Evolutionary conservation across 495 filamentous ascomycete species (phyloP).

Genomic region (Coniosporium apollinis): DNA sequence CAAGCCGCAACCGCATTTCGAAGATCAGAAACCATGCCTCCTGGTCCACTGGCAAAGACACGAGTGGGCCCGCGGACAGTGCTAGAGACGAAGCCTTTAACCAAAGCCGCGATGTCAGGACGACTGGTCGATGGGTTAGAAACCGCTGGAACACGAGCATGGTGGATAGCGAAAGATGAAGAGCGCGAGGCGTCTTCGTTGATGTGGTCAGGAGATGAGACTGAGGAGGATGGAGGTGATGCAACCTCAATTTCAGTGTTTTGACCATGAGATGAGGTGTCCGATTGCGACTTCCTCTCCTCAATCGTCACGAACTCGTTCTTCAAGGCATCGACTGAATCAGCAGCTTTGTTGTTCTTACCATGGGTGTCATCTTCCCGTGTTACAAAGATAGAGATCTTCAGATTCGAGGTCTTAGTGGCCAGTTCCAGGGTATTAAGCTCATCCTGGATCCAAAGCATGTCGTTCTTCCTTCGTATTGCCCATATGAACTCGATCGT

Average conservation of each 20-base stretch:
- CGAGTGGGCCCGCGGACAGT: slow-evolving; percentile 28
- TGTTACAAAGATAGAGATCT: slow-evolving; percentile 41
- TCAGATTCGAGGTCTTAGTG: slow-evolving; percentile 23
- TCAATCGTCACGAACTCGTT: neutral
- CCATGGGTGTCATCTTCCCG: slow-evolving; percentile 20
- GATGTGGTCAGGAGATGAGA: neutral
- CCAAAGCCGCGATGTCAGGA: too few relatives aligned
- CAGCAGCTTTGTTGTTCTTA: too few relatives aligned
- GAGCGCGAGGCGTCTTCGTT: slow-evolving; percentile 1
- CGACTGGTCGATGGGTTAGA: slow-evolving; percentile 15
- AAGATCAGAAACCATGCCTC: slow-evolving; percentile 39
- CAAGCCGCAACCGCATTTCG: slow-evolving; percentile 36
- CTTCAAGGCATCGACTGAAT: neutral
- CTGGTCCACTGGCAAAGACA: slow-evolving; percentile 45
- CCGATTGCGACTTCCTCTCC: slow-evolving; percentile 5
- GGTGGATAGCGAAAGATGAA: slow-evolving; percentile 9
- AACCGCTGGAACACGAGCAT: slow-evolving; percentile 19
- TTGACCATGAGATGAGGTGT: neutral
- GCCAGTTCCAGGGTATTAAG: slow-evolving; percentile 28
- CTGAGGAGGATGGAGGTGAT: neutral
- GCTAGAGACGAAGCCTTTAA: too few relatives aligned
- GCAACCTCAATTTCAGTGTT: too few relatives aligned
- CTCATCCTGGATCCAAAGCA: slow-evolving; percentile 40
- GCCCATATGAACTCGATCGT: slow-evolving; percentile 45
- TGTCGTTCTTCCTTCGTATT: slow-evolving; percentile 33